A percentile compares a stretch with the other conserved stretches of the same genome.
Conservation (phyloP, 208 protist species). For the Leishmania braziliensis region DNA sequence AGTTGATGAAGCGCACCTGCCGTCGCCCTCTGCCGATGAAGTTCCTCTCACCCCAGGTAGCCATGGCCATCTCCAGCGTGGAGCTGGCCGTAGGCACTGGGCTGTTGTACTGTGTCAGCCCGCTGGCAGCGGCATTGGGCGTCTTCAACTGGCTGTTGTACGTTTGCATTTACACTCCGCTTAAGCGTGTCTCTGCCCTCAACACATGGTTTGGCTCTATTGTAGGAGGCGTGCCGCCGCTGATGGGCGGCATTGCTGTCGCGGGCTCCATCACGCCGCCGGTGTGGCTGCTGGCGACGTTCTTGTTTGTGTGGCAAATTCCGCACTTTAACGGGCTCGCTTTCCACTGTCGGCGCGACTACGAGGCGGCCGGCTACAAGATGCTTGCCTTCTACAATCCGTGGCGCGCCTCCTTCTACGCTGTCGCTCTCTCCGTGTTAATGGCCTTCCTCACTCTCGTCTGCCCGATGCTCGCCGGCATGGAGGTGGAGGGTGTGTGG, state of each 20-base stretch:
- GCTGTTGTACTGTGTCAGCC: slow-evolving; percentile 68
- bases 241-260: slow-evolving; percentile 88
- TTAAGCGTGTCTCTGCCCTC: slow-evolving; percentile 82
- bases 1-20: slow-evolving; percentile 91
- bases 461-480: slow-evolving; percentile 47
- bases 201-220: slow-evolving; percentile 94
- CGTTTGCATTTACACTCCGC: slow-evolving; percentile 87
- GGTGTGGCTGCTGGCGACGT: slow-evolving; percentile 68
- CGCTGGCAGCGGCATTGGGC: slow-evolving; percentile 64
- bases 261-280: slow-evolving; percentile 46
- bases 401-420: slow-evolving; percentile 87
- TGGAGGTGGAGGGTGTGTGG: slow-evolving; percentile 66
- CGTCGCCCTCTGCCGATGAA: slow-evolving; percentile 83
- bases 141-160: slow-evolving; percentile 87
- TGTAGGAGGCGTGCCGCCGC: slow-evolving; percentile 89
- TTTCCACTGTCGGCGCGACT: slow-evolving; percentile 91
- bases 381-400: slow-evolving; percentile 91
- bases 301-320: slow-evolving; percentile 93
- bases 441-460: slow-evolving; percentile 71
- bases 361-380: slow-evolving; percentile 89
- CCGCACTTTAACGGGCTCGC: slow-evolving; percentile 91
- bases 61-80: slow-evolving; percentile 39
- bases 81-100: slow-evolving; percentile 73
- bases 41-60: slow-evolving; percentile 52
- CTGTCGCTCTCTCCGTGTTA: slow-evolving; percentile 68